Evolutionary conservation across 208 protist species (phyloP).

Genomic region (Trypanosoma platydactyli): DNA sequence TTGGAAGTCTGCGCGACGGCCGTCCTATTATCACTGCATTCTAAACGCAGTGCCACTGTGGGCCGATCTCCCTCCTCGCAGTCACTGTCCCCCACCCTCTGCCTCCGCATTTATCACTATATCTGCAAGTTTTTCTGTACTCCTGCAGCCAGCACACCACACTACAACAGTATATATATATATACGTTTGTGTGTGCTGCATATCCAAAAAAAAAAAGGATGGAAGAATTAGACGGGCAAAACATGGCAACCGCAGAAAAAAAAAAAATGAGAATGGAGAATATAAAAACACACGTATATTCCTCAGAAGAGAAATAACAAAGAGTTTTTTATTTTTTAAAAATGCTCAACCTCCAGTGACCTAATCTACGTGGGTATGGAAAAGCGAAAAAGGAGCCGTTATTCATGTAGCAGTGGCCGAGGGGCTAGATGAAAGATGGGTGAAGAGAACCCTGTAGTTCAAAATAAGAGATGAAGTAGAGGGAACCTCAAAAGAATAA

Average conservation of each 20-base stretch:
- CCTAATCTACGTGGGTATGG: no score
- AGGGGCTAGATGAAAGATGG: no score
- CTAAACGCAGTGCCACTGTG: background rate
- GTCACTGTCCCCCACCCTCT: background rate
- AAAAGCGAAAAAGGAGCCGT: no score
- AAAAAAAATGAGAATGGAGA: background rate
- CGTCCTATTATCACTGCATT: background rate
- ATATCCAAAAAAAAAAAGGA: slow-evolving; percentile 1
- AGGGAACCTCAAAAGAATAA: no score
- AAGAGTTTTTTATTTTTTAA: no score
- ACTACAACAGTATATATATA: no score
- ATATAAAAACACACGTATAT: background rate
- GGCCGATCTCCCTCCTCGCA: background rate
- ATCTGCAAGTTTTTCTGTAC: background rate
- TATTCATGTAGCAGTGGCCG: no score
- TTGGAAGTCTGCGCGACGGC: background rate
- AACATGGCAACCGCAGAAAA: background rate
- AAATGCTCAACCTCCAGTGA: no score
- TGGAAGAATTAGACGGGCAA: background rate
- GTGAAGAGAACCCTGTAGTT: no score
- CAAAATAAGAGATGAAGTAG: no score
- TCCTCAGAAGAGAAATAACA: no score
- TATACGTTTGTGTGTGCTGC: background rate
- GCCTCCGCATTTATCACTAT: slow-evolving; percentile 8
- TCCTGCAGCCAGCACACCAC: background rate